A percentile compares a stretch with the other conserved stretches of the same genome.
Evolutionary conservation across 192 early-diverging fungal genomes (phyloP).

Genomic region (Irineochytrium annulatum): DNA sequence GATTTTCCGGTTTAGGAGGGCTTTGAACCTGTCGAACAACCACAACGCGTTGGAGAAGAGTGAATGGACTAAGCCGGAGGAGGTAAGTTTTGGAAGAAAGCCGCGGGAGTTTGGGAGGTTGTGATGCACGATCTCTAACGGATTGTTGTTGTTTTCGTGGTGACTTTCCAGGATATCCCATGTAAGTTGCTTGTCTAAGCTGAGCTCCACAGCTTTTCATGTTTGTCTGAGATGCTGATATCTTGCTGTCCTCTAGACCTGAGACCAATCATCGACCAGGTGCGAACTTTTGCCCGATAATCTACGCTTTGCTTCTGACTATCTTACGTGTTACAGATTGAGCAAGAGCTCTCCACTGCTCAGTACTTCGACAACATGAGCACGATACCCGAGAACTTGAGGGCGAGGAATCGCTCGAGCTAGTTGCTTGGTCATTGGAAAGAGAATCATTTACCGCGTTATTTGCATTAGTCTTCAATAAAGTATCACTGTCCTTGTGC

Average conservation of each 20-base stretch:
- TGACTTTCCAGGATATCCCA: no score
- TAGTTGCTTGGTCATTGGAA: no score
- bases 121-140: no score
- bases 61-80: slow-evolving; percentile 72
- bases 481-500: no score
- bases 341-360: slow-evolving; percentile 64
- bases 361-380: slow-evolving; percentile 38
- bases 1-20: slow-evolving; percentile 74
- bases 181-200: no score
- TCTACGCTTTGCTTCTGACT: no score
- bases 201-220: no score
- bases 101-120: neutral
- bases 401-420: slow-evolving; percentile 37
- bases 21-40: slow-evolving; percentile 68
- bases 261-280: slow-evolving; percentile 71
- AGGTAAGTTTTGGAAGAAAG: slow-evolving; percentile 45
- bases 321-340: no score
- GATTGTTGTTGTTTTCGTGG: slow-evolving; percentile 1
- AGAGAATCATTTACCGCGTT: no score
- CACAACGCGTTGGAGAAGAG: slow-evolving; percentile 66
- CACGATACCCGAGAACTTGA: slow-evolving; percentile 35
- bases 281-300: no score
- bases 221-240: neutral
- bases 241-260: slow-evolving; percentile 79
- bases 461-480: no score